Base-by-base conservation (phyloP, 1,139 yeast species). In the Candida buenavistaensis region DNA sequence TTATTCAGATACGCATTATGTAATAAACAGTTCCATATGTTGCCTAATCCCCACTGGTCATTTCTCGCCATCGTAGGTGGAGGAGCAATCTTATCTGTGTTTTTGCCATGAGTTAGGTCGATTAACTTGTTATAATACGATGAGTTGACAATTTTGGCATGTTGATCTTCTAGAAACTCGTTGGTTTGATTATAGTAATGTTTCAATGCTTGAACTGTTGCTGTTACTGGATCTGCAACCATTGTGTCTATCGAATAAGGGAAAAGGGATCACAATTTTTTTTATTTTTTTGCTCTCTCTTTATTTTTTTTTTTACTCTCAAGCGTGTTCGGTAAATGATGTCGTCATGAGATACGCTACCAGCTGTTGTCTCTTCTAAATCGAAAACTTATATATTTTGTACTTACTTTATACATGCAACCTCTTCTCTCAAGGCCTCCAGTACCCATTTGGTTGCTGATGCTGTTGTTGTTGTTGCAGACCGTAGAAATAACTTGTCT, bases 161-260 rank as follows among this genome's bases (percentile, higher is more conserved):
- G 56, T 36, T 52, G 65, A 3, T 50, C 33, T 25, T 47, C 40
- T 13, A 67, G 37, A 33, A 62, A 59, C 16, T 51, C 49, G 4
- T 55, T 28, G 0, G 68, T 48, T 14, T 45, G 44, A 29, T 46
- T 41, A 46, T 60, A 66, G 24, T 51, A 48, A 22, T 54, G 46
- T 32, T 46, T 54, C 21, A 68, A 48, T 2, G 68, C 52, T 26
- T 52, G 60, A 10, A 66, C 37, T 0, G 73, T 65, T 6, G 70
- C 73, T 42, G 54, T 65, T 9, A 69, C 74, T 5, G 75, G 75
- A 47, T 68, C 75, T 1, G 74, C 74, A 9, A 68, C 75, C 75
- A 69, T 69, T 15, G 14, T 26, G 23, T 15, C 12, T 26, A 6
- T 13, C 10, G 19, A 20, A 14, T 13, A 22, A 22, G 14, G 21